Evolutionary conservation across 2,329 filamentous ascomycete species (phyloP).

Genomic region (Monosporascus sp.): DNA sequence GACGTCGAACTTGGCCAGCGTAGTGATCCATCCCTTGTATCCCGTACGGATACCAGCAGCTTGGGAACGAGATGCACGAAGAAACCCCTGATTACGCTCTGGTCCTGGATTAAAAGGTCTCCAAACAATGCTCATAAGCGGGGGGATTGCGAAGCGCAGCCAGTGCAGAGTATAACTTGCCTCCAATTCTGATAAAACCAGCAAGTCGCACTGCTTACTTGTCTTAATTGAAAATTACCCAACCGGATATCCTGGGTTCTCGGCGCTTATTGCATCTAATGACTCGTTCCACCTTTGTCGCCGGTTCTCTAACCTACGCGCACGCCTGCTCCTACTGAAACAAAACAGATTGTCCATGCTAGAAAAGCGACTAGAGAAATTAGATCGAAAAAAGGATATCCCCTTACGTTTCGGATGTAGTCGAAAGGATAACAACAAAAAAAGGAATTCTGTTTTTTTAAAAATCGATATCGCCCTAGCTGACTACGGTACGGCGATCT

Average conservation of each 20-base stretch:
- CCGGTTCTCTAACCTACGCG: constrained; percentile 22
- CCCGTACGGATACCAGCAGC: too few species aligned
- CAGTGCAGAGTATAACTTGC: too few species aligned
- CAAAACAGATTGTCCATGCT: constrained; percentile 25
- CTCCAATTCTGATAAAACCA: too few species aligned
- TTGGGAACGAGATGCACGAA: too few species aligned
- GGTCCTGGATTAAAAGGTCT: too few species aligned
- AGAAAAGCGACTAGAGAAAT: constrained; percentile 20
- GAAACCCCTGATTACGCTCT: too few species aligned
- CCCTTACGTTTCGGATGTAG: constrained; percentile 4
- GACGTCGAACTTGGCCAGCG: too few species aligned
- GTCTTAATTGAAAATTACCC: constrained; percentile 22
- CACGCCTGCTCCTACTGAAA: constrained; percentile 25
- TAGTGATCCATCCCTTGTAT: too few species aligned
- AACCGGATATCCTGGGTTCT: constrained; percentile 25
- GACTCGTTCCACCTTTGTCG: constrained; percentile 22
- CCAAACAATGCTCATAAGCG: too few species aligned
- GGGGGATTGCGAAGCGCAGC: too few species aligned
- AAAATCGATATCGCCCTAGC: constrained; percentile 4
- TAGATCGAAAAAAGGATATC: constrained; percentile 19
- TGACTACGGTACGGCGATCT: constrained; percentile 6
- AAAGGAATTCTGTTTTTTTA: constrained; percentile 1
- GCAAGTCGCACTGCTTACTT: too few species aligned
- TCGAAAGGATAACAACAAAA: constrained; percentile 2
- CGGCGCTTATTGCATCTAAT: constrained; percentile 25